Evolutionary conservation across 2,329 filamentous ascomycete genomes (phyloP), one percentile per base, ranked within the genome.

Genomic region (Pseudogymnoascus sp.): DNA sequence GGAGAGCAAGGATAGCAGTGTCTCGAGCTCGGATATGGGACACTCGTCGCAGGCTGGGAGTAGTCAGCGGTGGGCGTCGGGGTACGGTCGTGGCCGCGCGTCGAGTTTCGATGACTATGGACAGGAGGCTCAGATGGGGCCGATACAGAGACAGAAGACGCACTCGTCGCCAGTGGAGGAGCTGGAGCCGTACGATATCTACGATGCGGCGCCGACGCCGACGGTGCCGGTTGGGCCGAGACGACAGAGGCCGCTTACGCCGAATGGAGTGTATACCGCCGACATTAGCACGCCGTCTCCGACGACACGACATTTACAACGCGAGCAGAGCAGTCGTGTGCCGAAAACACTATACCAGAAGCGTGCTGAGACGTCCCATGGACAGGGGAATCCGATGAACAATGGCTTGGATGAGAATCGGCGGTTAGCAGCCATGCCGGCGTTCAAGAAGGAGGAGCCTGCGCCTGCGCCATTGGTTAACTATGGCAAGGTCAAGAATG

Each of bases 161-260:
- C 72, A 67, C 70, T 72, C 68, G 8, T 45, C 41, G 41, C 41
- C 41, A 5, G 21, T 14, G 8, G 41, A 45, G 16, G 8, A 19
- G 41, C 67, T 39, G 64, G 69, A 21, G 16, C 41, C 41, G 8
- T 73, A 82, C 69, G 84, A 89, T 70, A 36, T 57, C 14, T 86
- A 88, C 76, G 90, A 95, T 73, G 90, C 92, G 62, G 93, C 92
- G 25, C 93, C 93, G 13, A 93, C 89, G 39, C 93, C 93, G 4
- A 93, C 87, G 28, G 82, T 97, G 37, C 92, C 91, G 36, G 88
- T 83, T 60, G 93, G 93, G 4, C 91, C 93, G 64, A 85, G 92
- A 67, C 78, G 83, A 68, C 70, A 76, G 54, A 77, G 76, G 45
- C 77, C 79, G 23, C 71, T 76, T 64, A 74, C 73, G 48, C 75